Base-by-base conservation (phyloP, 805 yeast genomes). In the Candida endomychidarum region DNA sequence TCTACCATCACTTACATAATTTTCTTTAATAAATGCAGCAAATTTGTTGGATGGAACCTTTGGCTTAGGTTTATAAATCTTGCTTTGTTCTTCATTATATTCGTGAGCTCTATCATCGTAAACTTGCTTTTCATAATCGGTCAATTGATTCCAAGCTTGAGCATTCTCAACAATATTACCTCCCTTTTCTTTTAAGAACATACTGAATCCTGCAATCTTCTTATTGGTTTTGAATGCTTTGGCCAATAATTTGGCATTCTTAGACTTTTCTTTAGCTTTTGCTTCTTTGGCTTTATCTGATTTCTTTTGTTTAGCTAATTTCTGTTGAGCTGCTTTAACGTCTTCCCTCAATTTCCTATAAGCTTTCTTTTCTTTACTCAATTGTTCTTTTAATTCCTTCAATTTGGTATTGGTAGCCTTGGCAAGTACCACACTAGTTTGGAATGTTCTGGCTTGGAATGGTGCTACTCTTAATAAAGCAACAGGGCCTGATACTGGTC, bases 41-140 rank as follows among this genome's bases (percentile, higher is more conserved):
- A 56, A 67, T 9, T 58, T 56, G 31, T 38, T 43, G 3, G 56
- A 46, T 5, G 72, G 70, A 5, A 51, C 44, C 37, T 58, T 57
- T 24, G 74, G 74, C 48, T 59, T 60, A 1, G 66, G 64, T 2
- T 55, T 49, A 48, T 48, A 64, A 7, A 33, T 30, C 38, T 54
- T 42, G 21, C 46, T 37, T 32, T 48, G 48, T 27, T 57, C 57
- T 9, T 50, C 61, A 42, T 64, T 63, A 47, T 49, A 44, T 31
- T 49, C 54, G n/a, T 52, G 53, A n/a, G 65, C 68, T 39, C 53
- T 49, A 2, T 36, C 45, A 14, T 44, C 39, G 43, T 38, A 65
- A 4, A 31, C 44, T 10, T 52, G 59, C 49, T 59, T 62, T 43
- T 67, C 71, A 22, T 39, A 41, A 6, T 47, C 56, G 8, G 57